Base-by-base conservation (phyloP, 805 yeast genomes). In the Saccharomycopsis vini region DNA sequence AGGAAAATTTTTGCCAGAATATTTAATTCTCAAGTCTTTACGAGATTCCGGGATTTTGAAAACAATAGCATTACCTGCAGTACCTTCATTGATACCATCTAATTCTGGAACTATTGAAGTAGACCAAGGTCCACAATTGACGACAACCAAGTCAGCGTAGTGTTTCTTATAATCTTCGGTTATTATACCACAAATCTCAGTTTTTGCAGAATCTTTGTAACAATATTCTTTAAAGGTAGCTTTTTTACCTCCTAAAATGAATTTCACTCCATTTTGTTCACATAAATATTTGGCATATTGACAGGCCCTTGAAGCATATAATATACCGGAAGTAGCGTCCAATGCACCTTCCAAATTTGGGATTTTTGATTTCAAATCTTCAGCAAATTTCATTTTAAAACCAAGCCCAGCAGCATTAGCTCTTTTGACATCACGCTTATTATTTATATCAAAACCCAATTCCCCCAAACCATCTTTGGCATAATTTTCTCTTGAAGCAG, bases 41-140 rank as follows among this genome's bases (percentile, higher is more conserved):
- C 49, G 46, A 3, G 42, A 36, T 6, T 61, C 36, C 47, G 33
- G 39, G 7, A 62, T 36, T 31, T 60, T 54, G 18, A 61, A 51
- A 20, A 56, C 30, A 4, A 55, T 54, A n/a, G 62, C 59, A 21
- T 63, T 58, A 13, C 62, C 66, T 10, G 56, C 56, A 3, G 62
- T 56, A 5, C 62, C 64, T 44, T 60, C 62, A 13, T 54, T 46
- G 15, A 45, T 55, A 22, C 52, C 56, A 24, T 43, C 37, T 3
- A 58, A 54, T 40, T 58, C 62, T 13, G 67, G 66, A 30, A 60
- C 54, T 4, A 60, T 43, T 9, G 46, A 39, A 5, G 57, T 53
- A 3, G 62, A 48, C 64, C 64, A 61, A 12, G 64, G 59, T 6
- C 65, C 65, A 42, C 57, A 51, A 32, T 47, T 49, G n/a, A 58